phyloP scores from a whole-genome alignment of 1,284 basidiomycete species.

The Neolentinus lepideus region DNA sequence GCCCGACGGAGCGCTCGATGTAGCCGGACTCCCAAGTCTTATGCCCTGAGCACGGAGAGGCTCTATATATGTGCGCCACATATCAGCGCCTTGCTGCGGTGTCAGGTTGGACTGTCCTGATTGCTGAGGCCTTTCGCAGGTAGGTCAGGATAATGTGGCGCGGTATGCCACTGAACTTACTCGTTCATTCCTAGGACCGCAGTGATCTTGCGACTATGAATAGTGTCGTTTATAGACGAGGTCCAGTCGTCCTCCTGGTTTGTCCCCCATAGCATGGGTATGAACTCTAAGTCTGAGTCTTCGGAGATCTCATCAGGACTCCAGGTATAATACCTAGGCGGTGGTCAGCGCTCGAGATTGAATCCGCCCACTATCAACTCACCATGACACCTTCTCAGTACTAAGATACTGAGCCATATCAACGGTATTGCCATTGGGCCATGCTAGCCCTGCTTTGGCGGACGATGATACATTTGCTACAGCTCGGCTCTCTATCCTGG shows the following conservation, averaged over 20 bases:
- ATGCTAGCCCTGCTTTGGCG: slow-evolving; percentile 26
- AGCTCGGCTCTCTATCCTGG: not conserved
- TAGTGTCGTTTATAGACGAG: slow-evolving; percentile 22
- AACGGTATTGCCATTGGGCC: slow-evolving; percentile 21
- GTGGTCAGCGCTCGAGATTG: not conserved
- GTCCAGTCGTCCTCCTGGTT: slow-evolving; percentile 21
- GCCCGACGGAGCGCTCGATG: slow-evolving; percentile 30
- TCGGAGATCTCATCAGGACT: slow-evolving; percentile 14
- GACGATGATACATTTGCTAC: slow-evolving; percentile 3
- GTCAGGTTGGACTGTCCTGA: slow-evolving; percentile 26
- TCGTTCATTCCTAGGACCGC: slow-evolving; percentile 29
- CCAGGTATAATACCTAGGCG: slow-evolving; percentile 28
- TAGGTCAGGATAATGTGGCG: not conserved
- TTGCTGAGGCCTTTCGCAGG: slow-evolving; percentile 18
- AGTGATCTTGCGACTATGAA: slow-evolving; percentile 16
- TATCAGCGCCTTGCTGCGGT: slow-evolving; percentile 20
- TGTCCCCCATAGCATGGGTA: slow-evolving; percentile 30
- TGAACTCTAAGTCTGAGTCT: slow-evolving; percentile 23
- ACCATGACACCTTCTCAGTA: slow-evolving; percentile 26
- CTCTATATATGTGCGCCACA: slow-evolving; percentile 27
- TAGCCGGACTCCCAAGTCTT: slow-evolving; percentile 32
- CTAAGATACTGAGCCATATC: slow-evolving; percentile 20
- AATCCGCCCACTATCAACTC: not conserved
- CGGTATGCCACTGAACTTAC: slow-evolving; percentile 6
- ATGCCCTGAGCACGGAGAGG: slow-evolving; percentile 26